These are phyloP conservation scores for Mortierella sp. DNA, from an alignment of 371 early-diverging fungal species.

Conservation along the genomic window DNA sequence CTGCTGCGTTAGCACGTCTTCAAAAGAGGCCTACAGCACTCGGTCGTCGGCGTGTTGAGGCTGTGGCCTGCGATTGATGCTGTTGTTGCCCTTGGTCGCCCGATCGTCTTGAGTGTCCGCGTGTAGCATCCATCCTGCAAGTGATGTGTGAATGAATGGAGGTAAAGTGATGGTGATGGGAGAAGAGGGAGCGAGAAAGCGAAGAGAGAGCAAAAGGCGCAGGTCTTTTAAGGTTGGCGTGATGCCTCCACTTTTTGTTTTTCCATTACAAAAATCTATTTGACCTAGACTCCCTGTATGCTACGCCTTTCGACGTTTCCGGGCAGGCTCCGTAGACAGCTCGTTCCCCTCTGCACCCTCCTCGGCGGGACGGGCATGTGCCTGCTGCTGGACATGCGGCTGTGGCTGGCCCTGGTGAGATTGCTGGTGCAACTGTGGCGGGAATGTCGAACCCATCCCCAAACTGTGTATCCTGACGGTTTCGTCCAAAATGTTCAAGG, in stretches of 20 bases:
- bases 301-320: conserved; percentile 33
- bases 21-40: conserved; percentile 12
- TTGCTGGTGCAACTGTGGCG: conserved; percentile 16
- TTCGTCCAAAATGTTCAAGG: conserved; percentile 15
- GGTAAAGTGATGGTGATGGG: not conserved
- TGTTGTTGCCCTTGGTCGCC: conserved; percentile 10
- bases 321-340: conserved; percentile 21
- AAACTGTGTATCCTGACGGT: conserved; percentile 11
- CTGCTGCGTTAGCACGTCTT: no score
- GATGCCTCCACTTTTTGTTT: no score
- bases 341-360: conserved; percentile 17
- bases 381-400: conserved; percentile 22
- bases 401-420: conserved; percentile 27
- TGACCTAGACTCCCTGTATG: not conserved
- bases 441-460: conserved; percentile 7
- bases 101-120: conserved; percentile 13
- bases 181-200: not conserved
- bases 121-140: conserved; percentile 10
- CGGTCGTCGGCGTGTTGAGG: conserved; percentile 14
- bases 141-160: not conserved
- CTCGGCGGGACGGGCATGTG: conserved; percentile 6
- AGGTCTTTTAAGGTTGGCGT: no score
- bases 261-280: not conserved
- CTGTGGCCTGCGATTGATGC: not conserved
- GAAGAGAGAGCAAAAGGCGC: not conserved